phyloP scores from a whole-genome alignment of 1,284 basidiomycete genomes.

The Cryptococcus maquisensis region DNA sequence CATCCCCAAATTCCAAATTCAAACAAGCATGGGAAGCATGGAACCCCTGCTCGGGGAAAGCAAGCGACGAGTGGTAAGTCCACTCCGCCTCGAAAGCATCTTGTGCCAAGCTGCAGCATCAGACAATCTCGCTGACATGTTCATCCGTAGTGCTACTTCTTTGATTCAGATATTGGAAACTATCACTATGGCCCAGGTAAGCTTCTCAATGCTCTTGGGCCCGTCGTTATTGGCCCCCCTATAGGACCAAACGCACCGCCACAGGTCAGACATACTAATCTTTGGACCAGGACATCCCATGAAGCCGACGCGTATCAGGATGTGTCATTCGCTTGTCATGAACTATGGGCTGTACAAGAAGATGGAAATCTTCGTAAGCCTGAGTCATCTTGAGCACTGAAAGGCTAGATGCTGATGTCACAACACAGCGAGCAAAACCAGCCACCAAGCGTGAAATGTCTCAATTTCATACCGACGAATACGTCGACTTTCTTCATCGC shows the following conservation, averaged over 20 bases:
- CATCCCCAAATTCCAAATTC: background rate
- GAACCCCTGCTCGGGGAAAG: constrained; percentile 69
- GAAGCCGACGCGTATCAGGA: constrained; percentile 96
- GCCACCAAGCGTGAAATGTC: constrained; percentile 98
- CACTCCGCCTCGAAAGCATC: background rate
- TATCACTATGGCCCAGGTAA: constrained; percentile 97
- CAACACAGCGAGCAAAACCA: constrained; percentile 84
- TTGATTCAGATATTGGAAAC: constrained; percentile 96
- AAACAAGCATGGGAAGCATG: constrained; percentile 48
- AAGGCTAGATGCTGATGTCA: background rate
- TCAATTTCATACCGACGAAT: constrained; percentile 91
- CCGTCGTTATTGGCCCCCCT: background rate
- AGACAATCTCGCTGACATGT: background rate
- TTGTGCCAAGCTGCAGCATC: background rate
- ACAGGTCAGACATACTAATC: background rate
- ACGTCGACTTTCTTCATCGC: constrained; percentile 80
- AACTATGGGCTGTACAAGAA: constrained; percentile 97
- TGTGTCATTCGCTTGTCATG: constrained; percentile 99
- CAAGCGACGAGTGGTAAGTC: constrained; percentile 78
- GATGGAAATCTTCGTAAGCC: constrained; percentile 85
- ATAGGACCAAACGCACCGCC: background rate
- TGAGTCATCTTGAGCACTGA: background rate
- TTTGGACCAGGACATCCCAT: constrained; percentile 56
- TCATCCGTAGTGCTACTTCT: constrained; percentile 83
- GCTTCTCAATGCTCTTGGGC: constrained; percentile 3